phyloP scores from a whole-genome alignment of 1,139 yeast species.

The Pichia sp. region DNA sequence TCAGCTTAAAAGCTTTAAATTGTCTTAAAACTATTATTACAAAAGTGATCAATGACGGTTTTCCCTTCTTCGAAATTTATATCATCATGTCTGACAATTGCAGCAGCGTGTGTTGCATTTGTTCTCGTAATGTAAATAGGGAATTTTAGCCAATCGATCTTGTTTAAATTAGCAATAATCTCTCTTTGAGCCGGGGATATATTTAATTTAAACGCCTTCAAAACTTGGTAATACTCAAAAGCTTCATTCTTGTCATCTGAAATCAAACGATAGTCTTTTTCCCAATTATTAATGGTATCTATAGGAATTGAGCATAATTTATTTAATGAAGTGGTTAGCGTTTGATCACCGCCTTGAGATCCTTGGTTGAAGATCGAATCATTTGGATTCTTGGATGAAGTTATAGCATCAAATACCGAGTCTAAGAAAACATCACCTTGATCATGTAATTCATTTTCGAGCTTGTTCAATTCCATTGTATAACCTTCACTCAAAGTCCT shows the following conservation, averaged over 20 bases:
- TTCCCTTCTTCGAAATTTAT: conserved; percentile 60
- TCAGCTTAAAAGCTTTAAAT: neutral
- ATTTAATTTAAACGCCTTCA: conserved; percentile 29
- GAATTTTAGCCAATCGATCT: conserved; percentile 56
- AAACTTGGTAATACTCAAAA: conserved; percentile 16
- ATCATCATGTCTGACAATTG: conserved; percentile 53
- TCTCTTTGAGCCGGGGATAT: conserved; percentile 37
- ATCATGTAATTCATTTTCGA: conserved; percentile 35
- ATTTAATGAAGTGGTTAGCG: conserved; percentile 17
- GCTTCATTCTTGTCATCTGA: conserved; percentile 7
- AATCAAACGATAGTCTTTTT: conserved; percentile 5
- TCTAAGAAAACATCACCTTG: conserved; percentile 52
- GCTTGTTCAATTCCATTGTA: conserved; percentile 22
- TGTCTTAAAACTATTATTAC: conserved; percentile 30
- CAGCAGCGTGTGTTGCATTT: conserved; percentile 70
- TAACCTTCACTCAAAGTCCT: conserved; percentile 26
- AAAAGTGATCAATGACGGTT: conserved; percentile 57
- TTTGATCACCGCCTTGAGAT: conserved; percentile 16
- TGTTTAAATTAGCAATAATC: conserved; percentile 51
- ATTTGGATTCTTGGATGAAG: conserved; percentile 20
- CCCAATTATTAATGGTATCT: conserved; percentile 11
- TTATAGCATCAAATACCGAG: conserved; percentile 52
- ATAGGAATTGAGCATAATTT: conserved; percentile 18
- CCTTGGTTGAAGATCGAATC: conserved; percentile 18
- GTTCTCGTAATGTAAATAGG: conserved; percentile 65